Base-by-base conservation (phyloP, 1,139 yeast species). In the Pichia sp. region DNA sequence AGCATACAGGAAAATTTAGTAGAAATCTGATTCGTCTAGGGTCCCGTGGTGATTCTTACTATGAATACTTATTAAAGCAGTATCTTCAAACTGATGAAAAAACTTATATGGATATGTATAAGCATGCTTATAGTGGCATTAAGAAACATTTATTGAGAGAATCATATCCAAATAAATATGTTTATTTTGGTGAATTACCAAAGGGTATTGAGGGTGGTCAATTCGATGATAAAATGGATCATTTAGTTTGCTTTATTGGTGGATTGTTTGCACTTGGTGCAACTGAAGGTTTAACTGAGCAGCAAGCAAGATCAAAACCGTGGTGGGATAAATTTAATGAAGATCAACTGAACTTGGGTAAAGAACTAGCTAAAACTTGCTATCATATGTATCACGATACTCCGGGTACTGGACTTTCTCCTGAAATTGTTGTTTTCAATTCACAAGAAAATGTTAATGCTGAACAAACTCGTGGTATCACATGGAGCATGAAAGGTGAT, bases 261-360 rank as follows among this genome's bases (percentile, higher is more conserved):
- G 97, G 97, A 0, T 76, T 87, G 61, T 77, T 90, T 58, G 96
- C 96, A 0, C 71, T 90, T 50, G 97, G 97, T 31, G 96, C 97
- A 19, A 91, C 95, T 3, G 80, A 78, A 47, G 98, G 98, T 14
- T 62, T 73, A 45, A 70, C 81, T 1, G 66, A 83, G 39, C 71
- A 70, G 4, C 79, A 77, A 11, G 87, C 87, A 7, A 70, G 77
- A 50, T 63, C 66, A 28, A 60, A 68, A 28, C 57, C 65, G 30
- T 52, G 56, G 44, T 81, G 86, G 86, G 69, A 76, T 39, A 60
- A 67, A 2, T 58, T 62, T 5, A 75, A 75, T 52, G 79, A 78
- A 57, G 70, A 69, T 19, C 95, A 90, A 62, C 76, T 90, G 70
- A 66, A 73, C 47, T 69, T 89, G 47, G 97, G 87, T 13, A 81